Evolutionary conservation across 306 rosid species (phyloP).

Genomic region (Cicer bijugum): DNA sequence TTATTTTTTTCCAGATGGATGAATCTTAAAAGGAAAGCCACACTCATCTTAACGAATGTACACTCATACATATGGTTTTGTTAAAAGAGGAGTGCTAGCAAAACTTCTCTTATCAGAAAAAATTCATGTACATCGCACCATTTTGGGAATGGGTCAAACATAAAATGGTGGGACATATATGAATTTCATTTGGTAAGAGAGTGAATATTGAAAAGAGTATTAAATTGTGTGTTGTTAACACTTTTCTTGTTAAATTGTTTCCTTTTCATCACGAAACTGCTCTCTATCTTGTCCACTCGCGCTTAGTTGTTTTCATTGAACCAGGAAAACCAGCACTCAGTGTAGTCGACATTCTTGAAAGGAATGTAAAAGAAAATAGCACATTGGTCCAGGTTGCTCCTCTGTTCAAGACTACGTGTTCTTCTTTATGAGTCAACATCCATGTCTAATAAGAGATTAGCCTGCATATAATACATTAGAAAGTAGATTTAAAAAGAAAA

Average conservation of each 20-base stretch:
- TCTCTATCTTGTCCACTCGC: slow-evolving; percentile 12
- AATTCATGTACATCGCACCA: no score
- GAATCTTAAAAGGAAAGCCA: slow-evolving; percentile 24
- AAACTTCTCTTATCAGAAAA: no score
- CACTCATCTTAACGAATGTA: slow-evolving; percentile 1
- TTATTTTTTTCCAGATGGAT: slow-evolving; percentile 22
- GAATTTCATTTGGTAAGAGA: no score
- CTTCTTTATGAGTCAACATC: not conserved
- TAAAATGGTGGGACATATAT: no score
- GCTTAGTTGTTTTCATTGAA: slow-evolving; percentile 36
- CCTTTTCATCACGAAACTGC: slow-evolving; percentile 3
- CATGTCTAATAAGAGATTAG: not conserved
- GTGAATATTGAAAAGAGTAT: no score
- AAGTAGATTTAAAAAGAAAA: not conserved
- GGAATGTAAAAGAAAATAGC: slow-evolving; percentile 59
- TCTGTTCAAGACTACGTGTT: slow-evolving; percentile 3
- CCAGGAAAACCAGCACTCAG: slow-evolving; percentile 91
- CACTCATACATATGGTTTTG: slow-evolving; percentile 7
- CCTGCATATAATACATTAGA: not conserved
- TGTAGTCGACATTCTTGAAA: slow-evolving; percentile 72
- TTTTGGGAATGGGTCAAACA: no score
- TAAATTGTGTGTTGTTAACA: no score
- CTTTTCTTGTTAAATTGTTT: slow-evolving; percentile 9
- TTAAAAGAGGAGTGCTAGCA: not conserved
- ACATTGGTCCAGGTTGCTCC: slow-evolving; percentile 80